These are phyloP conservation scores for Podospora didyma DNA, from an alignment of 495 filamentous ascomycete genomes.

Conservation along the genomic window DNA sequence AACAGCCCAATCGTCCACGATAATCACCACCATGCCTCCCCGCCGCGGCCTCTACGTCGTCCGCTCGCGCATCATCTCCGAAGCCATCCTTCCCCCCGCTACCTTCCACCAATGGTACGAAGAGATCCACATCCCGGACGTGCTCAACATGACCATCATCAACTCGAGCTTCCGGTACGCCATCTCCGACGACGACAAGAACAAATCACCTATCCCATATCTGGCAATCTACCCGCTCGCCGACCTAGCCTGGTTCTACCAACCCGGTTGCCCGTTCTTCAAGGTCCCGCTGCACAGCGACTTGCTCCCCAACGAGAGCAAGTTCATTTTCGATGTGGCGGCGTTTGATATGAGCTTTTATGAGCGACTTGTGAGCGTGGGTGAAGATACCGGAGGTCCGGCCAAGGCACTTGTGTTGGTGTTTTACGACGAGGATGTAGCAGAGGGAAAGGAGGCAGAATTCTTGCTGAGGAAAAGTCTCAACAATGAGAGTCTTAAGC, in stretches of 20 bases:
- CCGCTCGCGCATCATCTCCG: conserved; percentile 6
- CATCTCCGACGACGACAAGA: conserved; percentile 7
- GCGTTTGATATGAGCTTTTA: conserved; percentile 10
- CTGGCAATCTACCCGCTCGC: conserved; percentile 23
- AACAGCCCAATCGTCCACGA: too few relatives aligned
- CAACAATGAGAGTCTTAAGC: background rate
- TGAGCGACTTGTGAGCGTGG: background rate
- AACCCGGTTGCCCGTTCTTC: conserved; percentile 4
- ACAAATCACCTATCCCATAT: conserved; percentile 11
- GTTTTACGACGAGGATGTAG: background rate
- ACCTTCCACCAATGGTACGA: conserved; percentile 26
- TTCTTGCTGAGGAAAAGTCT: background rate
- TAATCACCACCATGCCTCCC: background rate
- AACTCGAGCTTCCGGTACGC: conserved; percentile 17
- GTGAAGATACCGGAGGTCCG: background rate
- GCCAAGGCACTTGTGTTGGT: background rate
- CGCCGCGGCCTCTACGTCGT: conserved; percentile 8
- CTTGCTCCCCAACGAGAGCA: background rate
- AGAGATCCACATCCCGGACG: conserved; percentile 23
- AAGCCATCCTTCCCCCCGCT: conserved; percentile 10
- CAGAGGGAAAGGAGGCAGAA: background rate
- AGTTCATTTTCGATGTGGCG: conserved; percentile 10
- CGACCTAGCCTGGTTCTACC: conserved; percentile 19
- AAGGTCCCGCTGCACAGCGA: conserved; percentile 5
- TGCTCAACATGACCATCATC: conserved; percentile 17